A percentile compares a stretch with the other conserved stretches of the same genome.
Conservation (phyloP, 1,139 yeast species). For the Magnusiomyces suaveolens region DNA sequence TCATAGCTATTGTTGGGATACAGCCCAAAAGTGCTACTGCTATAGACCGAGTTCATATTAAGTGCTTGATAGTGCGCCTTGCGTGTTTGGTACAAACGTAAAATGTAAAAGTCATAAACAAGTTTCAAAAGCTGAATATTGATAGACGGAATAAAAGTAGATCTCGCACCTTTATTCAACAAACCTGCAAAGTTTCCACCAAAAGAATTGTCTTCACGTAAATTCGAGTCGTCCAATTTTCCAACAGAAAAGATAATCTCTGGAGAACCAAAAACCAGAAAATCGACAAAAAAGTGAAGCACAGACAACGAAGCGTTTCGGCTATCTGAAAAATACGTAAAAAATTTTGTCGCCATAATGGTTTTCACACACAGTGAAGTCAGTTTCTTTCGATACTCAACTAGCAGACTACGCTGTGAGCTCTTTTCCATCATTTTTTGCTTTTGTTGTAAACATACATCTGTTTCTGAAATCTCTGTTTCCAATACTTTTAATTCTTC, state of each 20-base stretch:
- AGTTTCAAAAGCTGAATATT: slow-evolving; percentile 4
- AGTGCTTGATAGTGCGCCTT: slow-evolving; percentile 6
- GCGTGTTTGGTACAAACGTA: slow-evolving; percentile 6
- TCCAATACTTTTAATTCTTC: not conserved
- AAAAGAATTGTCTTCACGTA: no score
- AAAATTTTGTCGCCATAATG: not conserved
- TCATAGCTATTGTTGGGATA: slow-evolving; percentile 5
- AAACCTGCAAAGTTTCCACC: not conserved
- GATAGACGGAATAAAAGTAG: not conserved
- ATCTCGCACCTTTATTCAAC: not conserved
- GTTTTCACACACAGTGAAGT: not conserved
- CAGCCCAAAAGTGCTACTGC: not conserved
- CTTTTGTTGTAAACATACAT: not conserved
- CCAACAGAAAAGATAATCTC: slow-evolving; percentile 5
- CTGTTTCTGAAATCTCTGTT: not conserved
- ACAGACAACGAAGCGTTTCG: slow-evolving; percentile 3
- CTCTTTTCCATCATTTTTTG: not conserved
- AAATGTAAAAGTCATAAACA: slow-evolving; percentile 5
- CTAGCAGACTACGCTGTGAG: not conserved
- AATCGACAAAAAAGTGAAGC: slow-evolving; percentile 4
- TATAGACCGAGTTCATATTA: not conserved
- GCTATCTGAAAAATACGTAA: slow-evolving; percentile 3
- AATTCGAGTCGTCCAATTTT: not conserved
- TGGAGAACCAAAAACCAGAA: slow-evolving; percentile 5
- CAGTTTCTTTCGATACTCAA: not conserved